These are phyloP conservation scores for Sophora flavescens DNA, from an alignment of 306 rosid species.

Conservation along the genomic window DNA sequence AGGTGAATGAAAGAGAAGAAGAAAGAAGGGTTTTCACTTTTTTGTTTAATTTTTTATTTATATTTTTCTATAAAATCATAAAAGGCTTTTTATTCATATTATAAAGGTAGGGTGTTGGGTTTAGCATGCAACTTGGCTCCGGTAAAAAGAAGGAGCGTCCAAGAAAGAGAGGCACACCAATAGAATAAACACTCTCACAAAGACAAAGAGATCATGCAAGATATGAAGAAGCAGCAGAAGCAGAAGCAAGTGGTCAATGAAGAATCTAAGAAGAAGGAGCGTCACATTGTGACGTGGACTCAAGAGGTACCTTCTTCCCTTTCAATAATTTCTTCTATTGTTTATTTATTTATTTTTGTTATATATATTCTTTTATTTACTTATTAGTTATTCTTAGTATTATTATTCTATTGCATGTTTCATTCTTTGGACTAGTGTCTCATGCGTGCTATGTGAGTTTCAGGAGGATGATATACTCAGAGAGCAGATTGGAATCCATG, in stretches of 20 bases:
- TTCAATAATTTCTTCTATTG: background rate
- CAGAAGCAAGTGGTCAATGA: conserved; percentile 56
- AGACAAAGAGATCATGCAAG: conserved; percentile 62
- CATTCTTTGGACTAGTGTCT: conserved; percentile 32
- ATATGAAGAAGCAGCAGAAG: conserved; percentile 57
- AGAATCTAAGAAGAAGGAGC: conserved; percentile 98
- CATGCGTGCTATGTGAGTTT: conserved; percentile 56
- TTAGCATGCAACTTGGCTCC: conserved; percentile 79
- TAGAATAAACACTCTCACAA: conserved; percentile 45
- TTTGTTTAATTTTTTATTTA: background rate
- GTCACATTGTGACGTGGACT: conserved; percentile 96
- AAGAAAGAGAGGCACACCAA: conserved; percentile 49
- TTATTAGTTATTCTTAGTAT: background rate
- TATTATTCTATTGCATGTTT: background rate
- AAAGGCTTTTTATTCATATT: conserved; percentile 40
- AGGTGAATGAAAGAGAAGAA: conserved; percentile 59
- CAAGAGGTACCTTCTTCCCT: conserved; percentile 73
- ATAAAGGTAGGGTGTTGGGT: conserved; percentile 64
- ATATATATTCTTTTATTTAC: conserved; percentile 19
- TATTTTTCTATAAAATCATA: conserved; percentile 6
- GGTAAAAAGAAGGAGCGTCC: conserved; percentile 81
- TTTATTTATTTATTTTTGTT: background rate
- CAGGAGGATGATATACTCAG: conserved; percentile 98
- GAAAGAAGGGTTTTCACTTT: conserved; percentile 50
- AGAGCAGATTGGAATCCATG: conserved; percentile 80